phyloP scores from a whole-genome alignment of 768 basidiomycete genomes.

The Lentinula sp. region DNA sequence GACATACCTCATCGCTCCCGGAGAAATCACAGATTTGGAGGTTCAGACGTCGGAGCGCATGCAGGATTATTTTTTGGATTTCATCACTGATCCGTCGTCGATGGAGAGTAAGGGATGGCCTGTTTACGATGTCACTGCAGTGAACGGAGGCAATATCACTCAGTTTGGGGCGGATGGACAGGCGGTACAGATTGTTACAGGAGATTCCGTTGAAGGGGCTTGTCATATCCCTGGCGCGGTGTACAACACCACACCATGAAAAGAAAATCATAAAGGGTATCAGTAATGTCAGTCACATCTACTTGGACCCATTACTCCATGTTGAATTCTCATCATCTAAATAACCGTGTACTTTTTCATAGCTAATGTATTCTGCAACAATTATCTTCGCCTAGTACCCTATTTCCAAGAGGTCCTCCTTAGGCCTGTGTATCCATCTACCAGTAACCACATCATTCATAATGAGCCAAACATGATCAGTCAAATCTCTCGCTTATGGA shows the following conservation, averaged over 20 bases:
- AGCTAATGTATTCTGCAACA: too few species aligned
- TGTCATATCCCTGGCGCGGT: conserved; percentile 1
- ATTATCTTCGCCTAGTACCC: too few species aligned
- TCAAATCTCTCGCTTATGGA: too few species aligned
- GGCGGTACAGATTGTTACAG: conserved; percentile 7
- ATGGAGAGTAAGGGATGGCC: conserved; percentile 9
- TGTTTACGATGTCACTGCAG: conserved; percentile 4
- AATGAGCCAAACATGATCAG: too few species aligned
- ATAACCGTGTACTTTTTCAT: too few species aligned
- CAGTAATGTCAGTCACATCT: too few species aligned
- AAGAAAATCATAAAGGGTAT: too few species aligned
- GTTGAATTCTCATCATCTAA: too few species aligned
- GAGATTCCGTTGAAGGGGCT: conserved; percentile 7
- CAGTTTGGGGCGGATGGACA: conserved; percentile 9
- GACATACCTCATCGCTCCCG: conserved; percentile 9
- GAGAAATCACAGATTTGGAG: conserved; percentile 9
- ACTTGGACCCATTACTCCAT: too few species aligned
- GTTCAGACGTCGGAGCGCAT: conserved; percentile 9
- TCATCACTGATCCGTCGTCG: conserved; percentile 12
- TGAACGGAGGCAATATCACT: conserved; percentile 6
- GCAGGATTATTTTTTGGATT: conserved; percentile 14
- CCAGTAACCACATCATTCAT: too few species aligned
- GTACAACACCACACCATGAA: neutral
- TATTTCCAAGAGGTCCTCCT: too few species aligned
- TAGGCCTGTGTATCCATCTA: too few species aligned